Evolutionary conservation across 306 rosid species (phyloP), one percentile per base, ranked within the genome.

Genomic region (Dalbergia oliveri): DNA sequence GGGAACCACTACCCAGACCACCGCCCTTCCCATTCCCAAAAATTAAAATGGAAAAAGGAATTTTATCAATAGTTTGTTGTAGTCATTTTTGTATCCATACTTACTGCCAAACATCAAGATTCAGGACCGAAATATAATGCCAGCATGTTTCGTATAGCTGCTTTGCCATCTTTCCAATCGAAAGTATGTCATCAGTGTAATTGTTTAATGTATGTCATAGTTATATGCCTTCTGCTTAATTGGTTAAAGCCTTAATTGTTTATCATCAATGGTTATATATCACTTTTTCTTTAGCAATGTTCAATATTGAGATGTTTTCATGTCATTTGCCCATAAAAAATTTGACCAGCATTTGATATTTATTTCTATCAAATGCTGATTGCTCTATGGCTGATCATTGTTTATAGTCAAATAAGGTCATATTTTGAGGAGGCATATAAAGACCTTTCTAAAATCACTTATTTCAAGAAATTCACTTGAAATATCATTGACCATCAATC

Each of bases 51-150:
- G 50, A n/a, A 1, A 26, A 39, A 65, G 31, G 9, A 16, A 66
- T 41, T 66, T 0, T 15, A 35, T 19, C 11, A 26, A 9, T 37
- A 26, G 12, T 70, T 70, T 70, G 15, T 21, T 31, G 18, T 15
- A 31, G 31, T 49, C 45, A 69, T 26, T 69, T 23, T 31, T 26
- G 9, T 72, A 23, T 73, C 61, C 31, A n/a, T 54, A 54, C 74
- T 8, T 54, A 66, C 60, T 26, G 33, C n/a, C 37, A 8, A 11
- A 45, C 39, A 72, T 76, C 31, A 14, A 9, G 51, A 66, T 18
- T 63, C 31, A 18, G 6, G 43, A 69, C 50, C 60, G 37, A 60
- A 69, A 26, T 47, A 62, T 15, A 39, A 9, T 15, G 56, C 39
- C 26, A 19, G 19, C 12, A 19, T 15, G 37, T 77, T 61, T 56